A percentile compares a stretch with the other conserved stretches of the same genome.
These are phyloP conservation scores for Termitomyces sp. DNA, from an alignment of 768 basidiomycete species.

Conservation along the genomic window DNA sequence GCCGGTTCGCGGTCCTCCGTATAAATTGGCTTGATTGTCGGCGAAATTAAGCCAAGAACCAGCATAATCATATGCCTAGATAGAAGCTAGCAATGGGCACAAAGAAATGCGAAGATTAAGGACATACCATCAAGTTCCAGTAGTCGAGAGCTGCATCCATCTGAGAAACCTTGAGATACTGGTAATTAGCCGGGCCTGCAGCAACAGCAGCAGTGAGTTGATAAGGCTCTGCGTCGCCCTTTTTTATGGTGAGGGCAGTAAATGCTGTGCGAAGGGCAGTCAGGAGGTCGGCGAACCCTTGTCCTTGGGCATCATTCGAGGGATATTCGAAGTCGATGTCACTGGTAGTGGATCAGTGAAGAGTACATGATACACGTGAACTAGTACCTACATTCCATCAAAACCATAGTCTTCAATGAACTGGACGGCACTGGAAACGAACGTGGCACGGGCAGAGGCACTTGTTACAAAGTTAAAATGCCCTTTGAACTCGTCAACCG, in stretches of 20 bases:
- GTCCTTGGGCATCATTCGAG: slow-evolving; percentile 46
- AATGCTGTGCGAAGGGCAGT: slow-evolving; percentile 60
- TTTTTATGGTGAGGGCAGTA: slow-evolving; percentile 45
- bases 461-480: slow-evolving; percentile 63
- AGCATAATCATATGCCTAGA: slow-evolving; percentile 68
- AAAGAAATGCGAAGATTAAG: neutral
- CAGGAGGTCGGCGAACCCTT: slow-evolving; percentile 61
- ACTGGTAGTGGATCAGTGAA: slow-evolving; percentile 22
- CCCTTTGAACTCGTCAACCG: slow-evolving; percentile 23
- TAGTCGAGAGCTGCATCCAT: slow-evolving; percentile 64
- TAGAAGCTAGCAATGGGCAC: neutral
- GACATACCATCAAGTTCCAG: slow-evolving; percentile 76
- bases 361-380: slow-evolving; percentile 14
- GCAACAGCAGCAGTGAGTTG: slow-evolving; percentile 58
- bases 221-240: slow-evolving; percentile 59
- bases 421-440: slow-evolving; percentile 55
- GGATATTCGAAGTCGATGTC: slow-evolving; percentile 83
- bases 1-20: slow-evolving; percentile 53
- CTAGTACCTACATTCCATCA: slow-evolving; percentile 61
- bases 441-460: slow-evolving; percentile 42
- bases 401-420: slow-evolving; percentile 73
- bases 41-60: slow-evolving; percentile 69
- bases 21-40: slow-evolving; percentile 59
- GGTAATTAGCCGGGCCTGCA: slow-evolving; percentile 56
- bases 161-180: slow-evolving; percentile 49